Evolutionary conservation across 805 yeast genomes (phyloP).

Genomic region (Cyberlindnera galapagoensis): DNA sequence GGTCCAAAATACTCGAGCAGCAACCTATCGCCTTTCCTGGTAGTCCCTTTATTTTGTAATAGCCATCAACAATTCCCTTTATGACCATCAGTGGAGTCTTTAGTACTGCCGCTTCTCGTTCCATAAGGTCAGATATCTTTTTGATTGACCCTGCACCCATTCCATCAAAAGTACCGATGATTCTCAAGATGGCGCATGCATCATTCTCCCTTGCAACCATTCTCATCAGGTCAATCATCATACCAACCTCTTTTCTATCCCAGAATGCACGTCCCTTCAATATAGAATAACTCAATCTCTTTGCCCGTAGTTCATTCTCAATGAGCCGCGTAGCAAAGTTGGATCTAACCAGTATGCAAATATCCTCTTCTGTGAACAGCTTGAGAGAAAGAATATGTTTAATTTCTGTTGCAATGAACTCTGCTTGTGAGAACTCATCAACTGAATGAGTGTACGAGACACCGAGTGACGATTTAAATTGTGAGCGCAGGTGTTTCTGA

Average conservation of each 20-base stretch:
- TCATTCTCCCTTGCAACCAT: conserved; percentile 56
- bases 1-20: conserved; percentile 2
- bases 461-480: conserved; percentile 33
- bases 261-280: conserved; percentile 75
- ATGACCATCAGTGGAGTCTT: conserved; percentile 10
- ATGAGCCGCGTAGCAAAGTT: conserved; percentile 53
- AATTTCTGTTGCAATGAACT: conserved; percentile 51
- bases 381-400: conserved; percentile 40
- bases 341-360: conserved; percentile 68
- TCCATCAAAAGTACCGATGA: conserved; percentile 39
- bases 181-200: conserved; percentile 48
- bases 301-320: conserved; percentile 54
- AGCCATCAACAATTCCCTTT: conserved; percentile 3
- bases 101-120: conserved; percentile 1
- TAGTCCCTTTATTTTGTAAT: conserved; percentile 4
- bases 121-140: conserved; percentile 8
- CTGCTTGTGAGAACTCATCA: conserved; percentile 48
- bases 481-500: conserved; percentile 40
- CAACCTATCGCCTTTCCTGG: conserved; percentile 4
- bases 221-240: conserved; percentile 58
- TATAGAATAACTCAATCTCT: conserved; percentile 57
- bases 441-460: conserved; percentile 39
- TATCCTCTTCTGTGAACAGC: conserved; percentile 46
- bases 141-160: conserved; percentile 40
- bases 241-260: conserved; percentile 64